phyloP scores from a whole-genome alignment of 495 filamentous ascomycete species.

The Penicillium longicatenatum region DNA sequence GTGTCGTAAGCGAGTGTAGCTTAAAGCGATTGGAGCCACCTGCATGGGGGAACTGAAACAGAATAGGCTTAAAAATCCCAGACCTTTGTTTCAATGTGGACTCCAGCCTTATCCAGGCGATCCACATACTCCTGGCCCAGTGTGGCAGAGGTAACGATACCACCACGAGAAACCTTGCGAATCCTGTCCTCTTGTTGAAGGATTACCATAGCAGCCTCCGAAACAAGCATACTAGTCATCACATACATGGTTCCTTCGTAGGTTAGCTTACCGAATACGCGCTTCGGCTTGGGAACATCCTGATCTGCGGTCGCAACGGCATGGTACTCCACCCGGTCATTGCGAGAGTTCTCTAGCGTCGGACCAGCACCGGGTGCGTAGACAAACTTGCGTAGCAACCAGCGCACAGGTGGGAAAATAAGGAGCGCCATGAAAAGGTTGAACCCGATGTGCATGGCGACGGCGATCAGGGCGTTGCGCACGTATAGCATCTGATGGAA shows the following conservation, averaged over 20 bases:
- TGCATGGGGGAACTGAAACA: not conserved
- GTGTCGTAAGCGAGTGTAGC: not conserved
- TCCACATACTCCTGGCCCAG: slow-evolving; percentile 77
- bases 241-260: slow-evolving; percentile 67
- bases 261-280: slow-evolving; percentile 59
- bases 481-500: slow-evolving; percentile 69
- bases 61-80: slow-evolving; percentile 29
- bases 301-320: slow-evolving; percentile 66
- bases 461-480: slow-evolving; percentile 58
- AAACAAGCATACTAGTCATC: slow-evolving; percentile 66
- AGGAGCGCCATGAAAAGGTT: slow-evolving; percentile 54
- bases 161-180: slow-evolving; percentile 61
- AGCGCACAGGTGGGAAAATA: slow-evolving; percentile 54
- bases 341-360: slow-evolving; percentile 52
- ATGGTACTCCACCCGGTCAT: slow-evolving; percentile 64
- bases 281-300: slow-evolving; percentile 38
- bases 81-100: slow-evolving; percentile 58
- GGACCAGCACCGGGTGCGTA: slow-evolving; percentile 71
- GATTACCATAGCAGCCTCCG: slow-evolving; percentile 71
- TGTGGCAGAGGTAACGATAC: slow-evolving; percentile 80
- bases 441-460: slow-evolving; percentile 59
- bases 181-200: slow-evolving; percentile 62
- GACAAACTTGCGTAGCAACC: slow-evolving; percentile 54
- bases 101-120: slow-evolving; percentile 63
- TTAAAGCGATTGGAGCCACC: not conserved